Percentiles rank a stretch among this genome's conserved stretches.
phyloP scores from a whole-genome alignment of 106 monocot genomes.

The Vanilla planifolia region DNA sequence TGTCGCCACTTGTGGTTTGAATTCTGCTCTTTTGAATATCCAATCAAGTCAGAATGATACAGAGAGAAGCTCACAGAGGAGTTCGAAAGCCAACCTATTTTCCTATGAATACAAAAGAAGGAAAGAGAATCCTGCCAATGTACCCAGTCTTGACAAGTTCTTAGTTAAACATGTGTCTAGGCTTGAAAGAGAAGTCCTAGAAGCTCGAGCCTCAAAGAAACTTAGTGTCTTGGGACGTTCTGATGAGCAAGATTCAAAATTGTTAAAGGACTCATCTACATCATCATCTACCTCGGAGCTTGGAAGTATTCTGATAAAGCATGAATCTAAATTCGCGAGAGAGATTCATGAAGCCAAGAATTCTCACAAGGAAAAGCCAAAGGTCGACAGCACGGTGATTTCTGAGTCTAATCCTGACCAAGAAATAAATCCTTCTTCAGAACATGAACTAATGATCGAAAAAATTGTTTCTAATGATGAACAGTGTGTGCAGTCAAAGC shows the following conservation, averaged over 20 bases:
- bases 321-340: conserved; percentile 63
- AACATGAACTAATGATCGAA: not conserved
- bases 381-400: not conserved
- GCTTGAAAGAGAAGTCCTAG: conserved; percentile 70
- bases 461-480: not conserved
- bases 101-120: conserved; percentile 11
- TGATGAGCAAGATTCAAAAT: not conserved
- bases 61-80: conserved; percentile 16
- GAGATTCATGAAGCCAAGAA: conserved; percentile 54
- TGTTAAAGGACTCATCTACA: not conserved
- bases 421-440: not conserved
- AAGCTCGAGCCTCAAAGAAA: conserved; percentile 44
- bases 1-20: conserved; percentile 84
- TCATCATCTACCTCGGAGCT: conserved; percentile 27
- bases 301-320: conserved; percentile 63
- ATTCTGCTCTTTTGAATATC: conserved; percentile 59
- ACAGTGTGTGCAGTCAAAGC: not conserved
- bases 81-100: conserved; percentile 16
- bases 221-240: not conserved
- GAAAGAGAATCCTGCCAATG: conserved; percentile 22
- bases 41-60: conserved; percentile 28
- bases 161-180: conserved; percentile 68
- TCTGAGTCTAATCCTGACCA: no score
- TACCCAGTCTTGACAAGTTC: conserved; percentile 65
- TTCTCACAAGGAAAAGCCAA: conserved; percentile 7